Conservation (phyloP, 106 monocot genomes). For the Acorus gramineus region DNA sequence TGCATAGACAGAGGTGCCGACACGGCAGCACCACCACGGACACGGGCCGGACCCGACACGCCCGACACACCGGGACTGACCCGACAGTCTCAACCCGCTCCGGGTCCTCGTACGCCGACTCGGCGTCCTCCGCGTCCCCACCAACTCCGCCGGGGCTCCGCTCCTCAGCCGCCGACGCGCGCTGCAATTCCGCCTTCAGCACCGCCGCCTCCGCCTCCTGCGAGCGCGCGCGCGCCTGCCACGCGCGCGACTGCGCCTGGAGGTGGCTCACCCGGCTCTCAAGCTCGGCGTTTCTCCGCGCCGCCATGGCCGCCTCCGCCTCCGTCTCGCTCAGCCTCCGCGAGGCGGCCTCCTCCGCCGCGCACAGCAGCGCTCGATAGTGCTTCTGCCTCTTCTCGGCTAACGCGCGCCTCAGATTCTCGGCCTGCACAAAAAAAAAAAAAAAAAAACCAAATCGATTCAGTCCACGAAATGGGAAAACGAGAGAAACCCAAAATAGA, state of each 20-base stretch:
- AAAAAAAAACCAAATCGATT: background rate
- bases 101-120: conserved; percentile 68
- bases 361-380: conserved; percentile 34
- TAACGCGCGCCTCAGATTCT: conserved; percentile 58
- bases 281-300: conserved; percentile 45
- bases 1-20: conserved; percentile 65
- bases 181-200: conserved; percentile 61
- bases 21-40: conserved; percentile 59
- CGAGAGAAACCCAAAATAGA: too few species aligned
- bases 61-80: conserved; percentile 23
- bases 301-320: conserved; percentile 39
- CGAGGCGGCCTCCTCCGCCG: conserved; percentile 37
- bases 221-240: conserved; percentile 72
- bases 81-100: conserved; percentile 9
- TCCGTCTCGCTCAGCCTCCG: conserved; percentile 55
- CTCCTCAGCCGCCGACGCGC: conserved; percentile 15
- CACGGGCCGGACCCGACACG: conserved; percentile 25
- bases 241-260: conserved; percentile 40
- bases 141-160: background rate
- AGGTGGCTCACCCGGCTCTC: conserved; percentile 49
- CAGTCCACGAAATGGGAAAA: too few species aligned
- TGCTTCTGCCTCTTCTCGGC: conserved; percentile 37
- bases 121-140: conserved; percentile 41
- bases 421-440: conserved; percentile 27
- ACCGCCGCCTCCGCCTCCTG: conserved; percentile 47